A percentile compares a stretch with the other conserved stretches of the same genome.
Conservation (phyloP, 176 grass and related monocot genomes). For the Lolium multiflorum region DNA sequence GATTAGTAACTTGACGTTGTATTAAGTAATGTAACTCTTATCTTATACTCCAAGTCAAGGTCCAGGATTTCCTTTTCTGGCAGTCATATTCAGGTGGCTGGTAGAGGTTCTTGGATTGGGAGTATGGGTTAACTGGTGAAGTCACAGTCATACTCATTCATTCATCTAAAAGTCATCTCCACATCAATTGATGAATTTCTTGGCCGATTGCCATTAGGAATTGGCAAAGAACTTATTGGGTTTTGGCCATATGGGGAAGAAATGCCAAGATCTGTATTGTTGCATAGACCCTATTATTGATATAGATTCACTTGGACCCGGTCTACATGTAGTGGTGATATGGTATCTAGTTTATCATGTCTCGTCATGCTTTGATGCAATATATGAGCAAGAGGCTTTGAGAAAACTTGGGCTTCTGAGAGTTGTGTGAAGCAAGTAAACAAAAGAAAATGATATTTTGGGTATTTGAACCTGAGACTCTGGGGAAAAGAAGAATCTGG, state of each 20-base stretch:
- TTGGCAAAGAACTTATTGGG: not conserved
- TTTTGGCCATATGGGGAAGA: not conserved
- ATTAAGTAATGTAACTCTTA: not conserved
- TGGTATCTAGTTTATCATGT: conserved; percentile 25
- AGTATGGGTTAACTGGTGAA: conserved; percentile 26
- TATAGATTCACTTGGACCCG: conserved; percentile 9
- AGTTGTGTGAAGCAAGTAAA: conserved; percentile 19
- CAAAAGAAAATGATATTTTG: not conserved
- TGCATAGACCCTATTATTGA: not conserved
- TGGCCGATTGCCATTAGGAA: not conserved
- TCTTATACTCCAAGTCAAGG: not conserved
- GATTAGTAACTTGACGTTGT: not conserved
- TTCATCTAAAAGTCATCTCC: not conserved
- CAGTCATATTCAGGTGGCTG: not conserved
- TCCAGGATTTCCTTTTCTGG: not conserved
- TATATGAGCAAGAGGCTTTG: not conserved
- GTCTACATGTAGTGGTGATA: not conserved
- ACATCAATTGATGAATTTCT: not conserved
- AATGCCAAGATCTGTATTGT: not conserved
- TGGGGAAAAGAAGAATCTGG: not conserved
- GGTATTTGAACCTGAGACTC: too few relatives aligned
- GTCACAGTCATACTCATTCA: not conserved
- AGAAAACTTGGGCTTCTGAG: not conserved
- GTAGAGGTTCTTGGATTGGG: not conserved
- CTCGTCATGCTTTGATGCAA: not conserved